Conservation (phyloP, 768 basidiomycete genomes). For the Mycena epipterygia region DNA sequence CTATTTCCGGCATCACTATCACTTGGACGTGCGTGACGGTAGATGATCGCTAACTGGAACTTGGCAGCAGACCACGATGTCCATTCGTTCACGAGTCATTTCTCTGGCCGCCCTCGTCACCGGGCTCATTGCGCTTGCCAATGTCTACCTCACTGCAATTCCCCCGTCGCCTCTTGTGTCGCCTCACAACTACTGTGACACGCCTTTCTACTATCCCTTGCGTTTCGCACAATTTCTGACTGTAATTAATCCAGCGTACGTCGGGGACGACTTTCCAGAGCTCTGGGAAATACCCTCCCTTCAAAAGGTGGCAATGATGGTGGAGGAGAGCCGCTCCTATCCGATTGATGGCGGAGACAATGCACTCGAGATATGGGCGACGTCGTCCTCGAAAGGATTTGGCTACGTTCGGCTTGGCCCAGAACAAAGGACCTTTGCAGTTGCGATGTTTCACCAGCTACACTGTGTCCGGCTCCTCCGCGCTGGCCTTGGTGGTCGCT, state of each 20-base stretch:
- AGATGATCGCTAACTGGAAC: no score
- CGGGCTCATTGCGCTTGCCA: background rate
- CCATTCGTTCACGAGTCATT: no score
- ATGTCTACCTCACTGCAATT: background rate
- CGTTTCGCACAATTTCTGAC: no score
- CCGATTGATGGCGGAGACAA: conserved; percentile 37
- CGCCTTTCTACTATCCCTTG: background rate
- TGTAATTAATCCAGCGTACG: conserved; percentile 41
- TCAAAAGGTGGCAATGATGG: conserved; percentile 34
- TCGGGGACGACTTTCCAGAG: conserved; percentile 47
- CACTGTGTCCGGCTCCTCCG: conserved; percentile 48
- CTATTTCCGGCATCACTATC: no score
- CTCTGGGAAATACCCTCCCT: conserved; percentile 36
- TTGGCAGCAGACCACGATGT: no score
- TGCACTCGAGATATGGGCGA: conserved; percentile 44
- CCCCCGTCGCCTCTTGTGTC: background rate
- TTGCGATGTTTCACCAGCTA: conserved; percentile 50
- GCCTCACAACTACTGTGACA: background rate
- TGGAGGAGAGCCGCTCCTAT: conserved; percentile 49
- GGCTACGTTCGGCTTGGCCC: conserved; percentile 48
- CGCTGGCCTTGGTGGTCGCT: conserved; percentile 20
- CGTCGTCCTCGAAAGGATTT: conserved; percentile 43
- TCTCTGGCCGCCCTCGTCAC: background rate
- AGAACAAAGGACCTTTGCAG: conserved; percentile 44
- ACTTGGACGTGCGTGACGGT: no score